phyloP scores from a whole-genome alignment of 352 stramenopile genomes.

The Globisporangium spinosum region DNA sequence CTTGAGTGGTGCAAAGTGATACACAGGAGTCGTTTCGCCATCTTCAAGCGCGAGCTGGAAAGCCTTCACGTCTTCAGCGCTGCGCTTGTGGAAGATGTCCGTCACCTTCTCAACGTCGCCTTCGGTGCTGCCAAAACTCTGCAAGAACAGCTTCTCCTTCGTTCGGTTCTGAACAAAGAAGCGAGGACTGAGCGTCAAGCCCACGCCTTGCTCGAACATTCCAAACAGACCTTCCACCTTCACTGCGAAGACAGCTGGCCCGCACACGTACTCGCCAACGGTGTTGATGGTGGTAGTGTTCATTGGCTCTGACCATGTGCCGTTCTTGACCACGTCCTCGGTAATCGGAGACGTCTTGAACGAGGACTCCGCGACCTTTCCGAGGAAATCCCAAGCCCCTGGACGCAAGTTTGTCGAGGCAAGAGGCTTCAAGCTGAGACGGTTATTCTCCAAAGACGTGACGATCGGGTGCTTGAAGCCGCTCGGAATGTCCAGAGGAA shows the following conservation, averaged over 20 bases:
- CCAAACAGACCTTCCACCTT: constrained; percentile 83
- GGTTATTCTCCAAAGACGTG: constrained; percentile 50
- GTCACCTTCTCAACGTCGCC: constrained; percentile 57
- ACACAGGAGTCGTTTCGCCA: constrained; percentile 65
- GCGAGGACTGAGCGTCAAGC: constrained; percentile 73
- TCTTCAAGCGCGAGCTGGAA: constrained; percentile 47
- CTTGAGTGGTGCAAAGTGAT: constrained; percentile 78
- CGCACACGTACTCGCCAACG: constrained; percentile 68
- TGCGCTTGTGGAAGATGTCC: constrained; percentile 73
- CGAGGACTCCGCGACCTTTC: constrained; percentile 45
- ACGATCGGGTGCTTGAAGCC: constrained; percentile 69
- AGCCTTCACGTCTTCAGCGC: constrained; percentile 50
- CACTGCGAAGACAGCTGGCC: constrained; percentile 69
- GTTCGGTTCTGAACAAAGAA: constrained; percentile 85
- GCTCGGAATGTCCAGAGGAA: constrained; percentile 35
- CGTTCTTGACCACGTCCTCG: constrained; percentile 60
- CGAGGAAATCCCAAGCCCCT: constrained; percentile 51
- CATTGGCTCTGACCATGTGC: constrained; percentile 74
- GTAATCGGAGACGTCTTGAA: constrained; percentile 47
- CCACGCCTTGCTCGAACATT: constrained; percentile 69
- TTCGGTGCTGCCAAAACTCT: constrained; percentile 66
- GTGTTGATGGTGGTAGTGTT: constrained; percentile 87
- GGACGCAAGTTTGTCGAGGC: constrained; percentile 43
- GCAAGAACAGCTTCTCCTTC: constrained; percentile 74
- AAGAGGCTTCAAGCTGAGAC: constrained; percentile 67